Percentiles rank a stretch among this genome's conserved stretches.
These are phyloP conservation scores for Suillus tomentosus DNA, from an alignment of 768 basidiomycete species.

Conservation along the genomic window DNA sequence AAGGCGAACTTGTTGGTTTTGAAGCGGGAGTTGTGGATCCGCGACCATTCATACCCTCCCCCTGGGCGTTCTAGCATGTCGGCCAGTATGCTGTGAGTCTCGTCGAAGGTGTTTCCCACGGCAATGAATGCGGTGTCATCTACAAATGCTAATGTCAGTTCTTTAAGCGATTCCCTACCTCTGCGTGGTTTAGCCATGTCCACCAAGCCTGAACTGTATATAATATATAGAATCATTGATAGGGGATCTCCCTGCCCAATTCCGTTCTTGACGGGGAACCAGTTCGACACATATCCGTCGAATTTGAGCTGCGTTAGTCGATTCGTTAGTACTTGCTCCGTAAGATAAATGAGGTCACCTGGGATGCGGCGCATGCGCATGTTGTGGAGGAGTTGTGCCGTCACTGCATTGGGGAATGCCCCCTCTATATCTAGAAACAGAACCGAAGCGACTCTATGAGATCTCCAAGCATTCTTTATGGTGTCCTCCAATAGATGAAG, in stretches of 20 bases:
- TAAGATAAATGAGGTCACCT: constrained; percentile 6
- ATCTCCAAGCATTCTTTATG: constrained; percentile 41
- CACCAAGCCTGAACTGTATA: constrained; percentile 29
- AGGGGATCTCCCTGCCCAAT: constrained; percentile 34
- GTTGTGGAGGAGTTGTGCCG: constrained; percentile 33
- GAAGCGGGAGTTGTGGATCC: constrained; percentile 20
- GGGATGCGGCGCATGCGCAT: constrained; percentile 28
- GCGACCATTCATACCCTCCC: constrained; percentile 18
- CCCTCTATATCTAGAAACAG: constrained; percentile 24
- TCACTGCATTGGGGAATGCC: constrained; percentile 42
- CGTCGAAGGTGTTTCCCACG: constrained; percentile 18
- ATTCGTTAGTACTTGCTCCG: constrained; percentile 14
- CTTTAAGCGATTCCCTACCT: no score
- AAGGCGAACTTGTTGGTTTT: constrained; percentile 19
- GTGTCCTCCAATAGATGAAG: constrained; percentile 32
- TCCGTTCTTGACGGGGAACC: constrained; percentile 12
- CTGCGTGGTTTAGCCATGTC: constrained; percentile 11
- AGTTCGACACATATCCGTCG: constrained; percentile 18
- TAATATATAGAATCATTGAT: constrained; percentile 27
- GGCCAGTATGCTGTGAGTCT: constrained; percentile 19
- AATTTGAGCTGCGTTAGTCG: constrained; percentile 16
- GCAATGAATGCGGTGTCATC: constrained; percentile 26
- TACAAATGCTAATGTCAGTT: constrained; percentile 18
- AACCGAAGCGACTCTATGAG: constrained; percentile 32
- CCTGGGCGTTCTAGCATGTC: constrained; percentile 25